A percentile compares a stretch with the other conserved stretches of the same genome.
These are phyloP conservation scores for Apiospora kogelbergensis DNA, from an alignment of 2,329 filamentous ascomycete species.

Conservation along the genomic window DNA sequence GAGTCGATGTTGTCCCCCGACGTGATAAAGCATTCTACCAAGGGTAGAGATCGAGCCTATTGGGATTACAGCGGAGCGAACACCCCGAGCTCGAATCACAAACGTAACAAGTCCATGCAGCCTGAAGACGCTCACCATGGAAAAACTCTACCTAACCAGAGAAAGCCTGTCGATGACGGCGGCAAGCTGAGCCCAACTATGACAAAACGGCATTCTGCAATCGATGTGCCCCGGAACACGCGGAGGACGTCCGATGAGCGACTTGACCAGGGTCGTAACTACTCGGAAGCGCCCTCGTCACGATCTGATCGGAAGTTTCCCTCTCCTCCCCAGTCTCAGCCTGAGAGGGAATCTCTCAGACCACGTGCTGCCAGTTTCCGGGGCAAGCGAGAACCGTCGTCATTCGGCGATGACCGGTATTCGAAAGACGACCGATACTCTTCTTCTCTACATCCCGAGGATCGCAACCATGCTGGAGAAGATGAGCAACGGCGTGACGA, in stretches of 20 bases:
- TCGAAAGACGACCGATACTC: slow-evolving; percentile 25
- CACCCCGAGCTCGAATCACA: slow-evolving; percentile 20
- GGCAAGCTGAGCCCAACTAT: slow-evolving; percentile 21
- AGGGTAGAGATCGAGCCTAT: slow-evolving; percentile 29
- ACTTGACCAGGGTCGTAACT: slow-evolving; percentile 20
- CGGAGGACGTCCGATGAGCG: slow-evolving; percentile 23
- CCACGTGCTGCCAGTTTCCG: slow-evolving; percentile 22
- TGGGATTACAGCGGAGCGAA: slow-evolving; percentile 19
- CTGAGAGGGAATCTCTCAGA: slow-evolving; percentile 24
- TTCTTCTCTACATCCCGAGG: not conserved
- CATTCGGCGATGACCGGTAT: slow-evolving; percentile 13
- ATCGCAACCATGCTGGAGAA: slow-evolving; percentile 25
- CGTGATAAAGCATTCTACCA: slow-evolving; percentile 33
- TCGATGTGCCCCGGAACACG: slow-evolving; percentile 24
- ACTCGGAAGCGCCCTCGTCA: slow-evolving; percentile 19
- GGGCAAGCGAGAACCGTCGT: slow-evolving; percentile 21
- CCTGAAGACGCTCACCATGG: slow-evolving; percentile 20
- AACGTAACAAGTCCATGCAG: slow-evolving; percentile 20
- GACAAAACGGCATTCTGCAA: slow-evolving; percentile 25
- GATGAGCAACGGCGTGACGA: slow-evolving; percentile 22
- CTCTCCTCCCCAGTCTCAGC: slow-evolving; percentile 18
- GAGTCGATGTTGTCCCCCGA: slow-evolving; percentile 50
- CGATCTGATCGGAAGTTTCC: slow-evolving; percentile 19
- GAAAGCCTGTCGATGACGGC: slow-evolving; percentile 22
- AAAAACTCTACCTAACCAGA: slow-evolving; percentile 21